Base-by-base conservation (phyloP, 2,329 filamentous ascomycete genomes). In the Colletotrichum paranaense region DNA sequence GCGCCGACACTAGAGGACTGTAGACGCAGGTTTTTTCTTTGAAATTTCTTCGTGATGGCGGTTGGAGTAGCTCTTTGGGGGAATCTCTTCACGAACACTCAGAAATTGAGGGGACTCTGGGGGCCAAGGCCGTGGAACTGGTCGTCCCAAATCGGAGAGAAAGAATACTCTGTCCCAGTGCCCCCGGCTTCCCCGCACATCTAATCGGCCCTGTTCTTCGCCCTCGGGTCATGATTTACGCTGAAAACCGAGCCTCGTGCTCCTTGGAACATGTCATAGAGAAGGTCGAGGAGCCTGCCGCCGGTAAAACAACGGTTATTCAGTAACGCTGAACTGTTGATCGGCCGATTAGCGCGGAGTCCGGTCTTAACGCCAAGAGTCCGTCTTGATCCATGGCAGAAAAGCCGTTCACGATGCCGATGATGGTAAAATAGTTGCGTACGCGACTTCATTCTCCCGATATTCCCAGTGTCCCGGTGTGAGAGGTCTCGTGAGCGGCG, bases 131-230 rank as follows among this genome's bases (percentile, higher is more conserved):
- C 70, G 35, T 62, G 67, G 60, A 57, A 60, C 67, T 57, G 55
- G 67, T 49, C 60, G 55, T 56, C 71, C 67, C 46, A 73, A 62
- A 32, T 24, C 67, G 60, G 71, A 66, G 67, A 57, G 28, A 65
- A 73, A 62, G 49, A 42, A n/a, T 19, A 30, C 46, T n/a, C 11
- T 12, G 7, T 46, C 71, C 67, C 60, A 62, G 55, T 12, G 5
- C 35, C 71, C 67, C 67, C 67, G 55, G 67, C 49, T 66, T 52
- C 71, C 67, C 71, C 67, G 67, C 67, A 71, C 60, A 32, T 1
- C 28, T 66, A 70, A 70, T 73, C 71, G 71, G 71, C 71, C 71
- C 71, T 70, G 71, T 71, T 73, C 60, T 66, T 52, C 26, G 28
- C 46, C 60, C 24, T 49, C 26, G 38, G 53, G 53, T 55, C 59